These are phyloP conservation scores for Cyclotella baltica DNA, from an alignment of 108 stramenopile species.

Conservation along the genomic window DNA sequence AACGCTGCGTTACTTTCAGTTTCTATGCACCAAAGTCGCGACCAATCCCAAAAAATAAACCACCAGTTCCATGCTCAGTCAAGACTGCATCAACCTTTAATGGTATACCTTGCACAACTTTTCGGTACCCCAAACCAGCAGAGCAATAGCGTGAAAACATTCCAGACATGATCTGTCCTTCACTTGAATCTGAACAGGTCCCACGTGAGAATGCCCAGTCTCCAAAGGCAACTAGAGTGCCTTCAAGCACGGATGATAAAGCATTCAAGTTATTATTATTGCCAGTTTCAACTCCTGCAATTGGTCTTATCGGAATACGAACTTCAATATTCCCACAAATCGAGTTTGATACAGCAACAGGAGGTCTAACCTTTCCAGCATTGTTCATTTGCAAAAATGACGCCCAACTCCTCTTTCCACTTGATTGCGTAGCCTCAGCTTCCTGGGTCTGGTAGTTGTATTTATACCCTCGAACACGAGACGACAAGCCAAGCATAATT, in stretches of 20 bases:
- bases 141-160: constrained; percentile 56
- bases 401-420: constrained; percentile 8
- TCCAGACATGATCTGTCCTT: constrained; percentile 19
- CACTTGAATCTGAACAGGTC: constrained; percentile 5
- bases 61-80: constrained; percentile 70
- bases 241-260: constrained; percentile 23
- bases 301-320: constrained; percentile 67
- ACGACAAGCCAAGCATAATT: constrained; percentile 65
- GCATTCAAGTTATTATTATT: not conserved
- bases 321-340: constrained; percentile 79
- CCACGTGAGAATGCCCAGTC: constrained; percentile 70
- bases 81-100: constrained; percentile 75
- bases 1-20: not conserved
- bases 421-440: not conserved
- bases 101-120: constrained; percentile 82
- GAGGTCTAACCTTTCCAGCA: constrained; percentile 17
- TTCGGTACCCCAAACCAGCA: constrained; percentile 79
- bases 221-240: constrained; percentile 71
- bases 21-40: constrained; percentile 67
- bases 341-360: constrained; percentile 51
- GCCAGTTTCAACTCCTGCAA: constrained; percentile 12
- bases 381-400: constrained; percentile 16
- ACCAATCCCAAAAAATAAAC: constrained; percentile 74
- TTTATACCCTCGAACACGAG: constrained; percentile 72
- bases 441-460: constrained; percentile 24